Percentiles rank a stretch among this genome's conserved stretches.
Conservation (phyloP, 192 early-diverging fungal species). For the Dissophora ornata region DNA sequence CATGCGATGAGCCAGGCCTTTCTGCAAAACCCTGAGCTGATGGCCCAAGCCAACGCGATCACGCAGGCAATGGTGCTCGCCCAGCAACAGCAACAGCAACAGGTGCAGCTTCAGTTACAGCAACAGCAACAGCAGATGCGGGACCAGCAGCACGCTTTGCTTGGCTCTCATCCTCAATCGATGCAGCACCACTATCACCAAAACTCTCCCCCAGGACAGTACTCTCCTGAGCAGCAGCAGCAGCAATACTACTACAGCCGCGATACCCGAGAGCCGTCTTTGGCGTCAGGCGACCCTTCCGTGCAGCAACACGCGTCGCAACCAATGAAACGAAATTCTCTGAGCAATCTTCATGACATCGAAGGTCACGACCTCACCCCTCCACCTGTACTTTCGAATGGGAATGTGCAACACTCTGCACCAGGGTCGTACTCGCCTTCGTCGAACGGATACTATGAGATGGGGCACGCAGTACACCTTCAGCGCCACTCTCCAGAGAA, state of each 20-base stretch:
- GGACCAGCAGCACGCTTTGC: conserved; percentile 19
- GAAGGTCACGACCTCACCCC: conserved; percentile 13
- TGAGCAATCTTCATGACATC: conserved; percentile 10
- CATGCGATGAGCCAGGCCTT: conserved; percentile 54
- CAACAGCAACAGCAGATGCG: conserved; percentile 23
- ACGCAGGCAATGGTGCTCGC: conserved; percentile 43
- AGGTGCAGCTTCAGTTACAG: conserved; percentile 24
- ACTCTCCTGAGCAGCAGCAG: conserved; percentile 18
- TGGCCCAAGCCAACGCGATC: conserved; percentile 53
- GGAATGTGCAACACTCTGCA: conserved; percentile 9
- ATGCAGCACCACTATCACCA: conserved; percentile 11
- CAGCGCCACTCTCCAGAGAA: neutral
- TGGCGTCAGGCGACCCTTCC: neutral
- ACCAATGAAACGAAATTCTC: conserved; percentile 30
- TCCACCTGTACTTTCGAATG: conserved; percentile 14
- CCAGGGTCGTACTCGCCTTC: conserved; percentile 15
- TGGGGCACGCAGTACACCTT: neutral
- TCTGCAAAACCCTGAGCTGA: conserved; percentile 44
- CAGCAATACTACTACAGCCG: conserved; percentile 1
- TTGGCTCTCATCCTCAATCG: conserved; percentile 5
- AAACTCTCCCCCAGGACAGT: conserved; percentile 16
- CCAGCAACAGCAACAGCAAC: conserved; percentile 40
- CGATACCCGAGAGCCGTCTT: neutral
- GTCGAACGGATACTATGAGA: conserved; percentile 17
- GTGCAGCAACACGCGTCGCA: too few species aligned